Base-by-base conservation (phyloP, 345 rosid genomes). In the Microcos paniculata region DNA sequence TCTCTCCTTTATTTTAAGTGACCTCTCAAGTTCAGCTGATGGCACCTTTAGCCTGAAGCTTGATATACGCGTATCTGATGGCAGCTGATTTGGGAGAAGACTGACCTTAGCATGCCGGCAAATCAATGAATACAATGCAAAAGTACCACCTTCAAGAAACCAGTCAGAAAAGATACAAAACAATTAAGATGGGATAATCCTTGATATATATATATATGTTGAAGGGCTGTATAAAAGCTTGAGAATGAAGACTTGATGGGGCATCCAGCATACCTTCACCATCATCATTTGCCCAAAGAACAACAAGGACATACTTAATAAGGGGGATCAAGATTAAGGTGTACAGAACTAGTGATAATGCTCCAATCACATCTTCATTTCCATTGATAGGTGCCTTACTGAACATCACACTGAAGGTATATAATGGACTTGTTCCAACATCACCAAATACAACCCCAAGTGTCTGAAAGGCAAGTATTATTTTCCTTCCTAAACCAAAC, bases 381-480 rank as follows among this genome's bases (percentile, higher is more conserved):
- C 85, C 96, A 21, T 86, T 83, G 56, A 96, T 88, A 76, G 97
- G 95, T 76, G 97, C 90, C 83, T 90, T 96, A 72, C 87, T 82
- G 83, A 96, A 96, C 92, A 96, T 94, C 79, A 94, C 98, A 83
- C 87, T 90, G 82, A 96, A 96, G 24, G 97, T 85, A 86, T 96
- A 94, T 79, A 96, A 83, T 8, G 98, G 99, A 85, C 99, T 96
- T 62, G 94, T 96, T 73, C 99, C 99, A 78, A 96, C 99, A 75
- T 94, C 99, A 73, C 99, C 99, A 81, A 96, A 96, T 42, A 94
- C 98, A 82, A 94, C 91, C 55, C 98, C 98, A 76, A 94, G 91
- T 58, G 98, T 96, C 84, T 96, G 99, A 80, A 88, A 92, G 38
- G 96, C 94, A 73, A 96, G 92, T 42, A 89, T 78, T 78, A 96